Evolutionary conservation across 139 green algal species (phyloP), one percentile per base, ranked within the genome.

Genomic region (Tetraselmis chui): DNA sequence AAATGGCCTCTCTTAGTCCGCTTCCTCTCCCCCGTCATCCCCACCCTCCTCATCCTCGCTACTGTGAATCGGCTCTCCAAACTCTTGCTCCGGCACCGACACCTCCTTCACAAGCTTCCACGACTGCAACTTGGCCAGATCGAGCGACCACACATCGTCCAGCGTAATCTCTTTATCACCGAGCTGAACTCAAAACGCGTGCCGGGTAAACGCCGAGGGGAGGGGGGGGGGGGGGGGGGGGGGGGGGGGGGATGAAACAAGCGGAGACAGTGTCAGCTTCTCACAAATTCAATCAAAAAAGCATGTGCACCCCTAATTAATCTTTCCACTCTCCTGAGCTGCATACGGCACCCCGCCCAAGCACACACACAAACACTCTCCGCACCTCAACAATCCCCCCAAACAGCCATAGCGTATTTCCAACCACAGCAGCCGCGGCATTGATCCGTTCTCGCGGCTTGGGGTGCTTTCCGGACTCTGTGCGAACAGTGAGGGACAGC

Each of bases 101-200:
- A 83, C 84, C 25, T 78, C 75, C 77, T 82, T 84, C 1, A 93
- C 79, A n/a, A 88, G 89, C 18, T 74, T 75, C 93, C 92, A 97
- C 27, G 92, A 93, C 80, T 97, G 92, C 75, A 96, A 84, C 83
- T 95, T 97, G 26, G 81, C 87, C n/a, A 98, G 85, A 86, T 98
- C 91, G 5, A 99, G 83, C 25, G 75, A 80, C 94, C 95, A 99
- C 58, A 99, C 82, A 86, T 99, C 96, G 83, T 98, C 96, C 82
- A 99, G 86, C 5, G 93, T 96, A 2, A 99, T 82, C 84, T 98
- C 94, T 1, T 84, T 83, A 81, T 91, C 87, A 25, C 80, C 80
- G 18, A 84, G 67, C 86, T 84, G 76, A n/a, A n/a, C n/a, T n/a
- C n/a, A n/a, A n/a, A n/a, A n/a, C n/a, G n/a, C n/a, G n/a, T n/a